Conservation (phyloP, 306 rosid species). For the Quercus suber region DNA sequence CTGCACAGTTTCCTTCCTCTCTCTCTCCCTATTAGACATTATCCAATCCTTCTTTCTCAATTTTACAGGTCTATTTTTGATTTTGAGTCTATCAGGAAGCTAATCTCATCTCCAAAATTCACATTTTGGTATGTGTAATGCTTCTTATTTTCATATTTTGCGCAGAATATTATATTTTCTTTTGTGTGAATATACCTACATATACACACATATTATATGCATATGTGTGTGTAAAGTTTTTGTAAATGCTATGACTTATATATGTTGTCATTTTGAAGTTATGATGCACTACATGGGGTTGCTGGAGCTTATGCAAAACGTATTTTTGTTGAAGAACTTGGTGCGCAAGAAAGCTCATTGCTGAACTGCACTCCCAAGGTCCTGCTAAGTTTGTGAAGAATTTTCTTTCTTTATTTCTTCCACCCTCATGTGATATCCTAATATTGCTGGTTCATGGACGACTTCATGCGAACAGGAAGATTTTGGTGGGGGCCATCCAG, state of each 20-base stretch:
- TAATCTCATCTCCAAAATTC: constrained; percentile 79
- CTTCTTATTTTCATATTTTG: constrained; percentile 14
- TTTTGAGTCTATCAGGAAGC: constrained; percentile 68
- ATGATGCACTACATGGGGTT: constrained; percentile 87
- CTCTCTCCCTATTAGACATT: constrained; percentile 6
- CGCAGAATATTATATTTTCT: constrained; percentile 6
- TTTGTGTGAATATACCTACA: background rate
- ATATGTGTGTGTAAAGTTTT: background rate
- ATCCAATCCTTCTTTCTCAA: constrained; percentile 12
- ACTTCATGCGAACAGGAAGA: constrained; percentile 71
- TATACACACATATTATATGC: background rate
- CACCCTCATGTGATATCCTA: background rate
- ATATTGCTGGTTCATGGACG: background rate
- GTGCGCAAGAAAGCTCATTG: constrained; percentile 89
- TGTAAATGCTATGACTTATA: background rate
- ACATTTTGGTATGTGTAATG: constrained; percentile 72
- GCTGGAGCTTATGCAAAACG: constrained; percentile 95
- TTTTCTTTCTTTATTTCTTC: constrained; percentile 1
- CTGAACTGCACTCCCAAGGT: constrained; percentile 96
- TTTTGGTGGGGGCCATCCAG: constrained; percentile 99
- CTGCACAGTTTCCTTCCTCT: background rate
- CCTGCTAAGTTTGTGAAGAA: background rate
- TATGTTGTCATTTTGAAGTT: constrained; percentile 46
- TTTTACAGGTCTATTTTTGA: constrained; percentile 88
- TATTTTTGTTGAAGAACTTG: constrained; percentile 97